phyloP scores from a whole-genome alignment of 2,329 filamentous ascomycete species.

The Phaeoacremonium minimum region DNA sequence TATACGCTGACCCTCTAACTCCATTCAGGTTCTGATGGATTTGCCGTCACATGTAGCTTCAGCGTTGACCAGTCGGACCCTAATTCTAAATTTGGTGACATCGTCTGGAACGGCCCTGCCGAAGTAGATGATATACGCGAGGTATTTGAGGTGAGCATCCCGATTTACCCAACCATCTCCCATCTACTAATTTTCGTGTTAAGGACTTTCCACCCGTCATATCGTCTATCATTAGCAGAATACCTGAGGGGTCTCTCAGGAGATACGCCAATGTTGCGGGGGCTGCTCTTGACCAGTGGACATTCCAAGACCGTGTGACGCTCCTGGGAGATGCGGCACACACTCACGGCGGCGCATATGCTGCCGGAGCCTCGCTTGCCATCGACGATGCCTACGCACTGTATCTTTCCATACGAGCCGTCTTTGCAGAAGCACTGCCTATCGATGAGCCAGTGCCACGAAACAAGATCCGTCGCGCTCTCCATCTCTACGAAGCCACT shows the following conservation, averaged over 20 bases:
- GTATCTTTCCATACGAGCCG: conserved; percentile 14
- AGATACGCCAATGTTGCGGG: conserved; percentile 15
- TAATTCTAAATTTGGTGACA: no score
- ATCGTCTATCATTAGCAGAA: conserved; percentile 6
- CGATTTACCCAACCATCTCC: no score
- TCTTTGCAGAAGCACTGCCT: background rate
- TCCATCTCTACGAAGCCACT: conserved; percentile 25
- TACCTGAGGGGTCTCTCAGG: conserved; percentile 3
- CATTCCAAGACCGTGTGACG: conserved; percentile 20
- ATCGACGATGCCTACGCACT: conserved; percentile 32
- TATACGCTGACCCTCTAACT: no score
- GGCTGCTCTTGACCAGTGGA: conserved; percentile 20
- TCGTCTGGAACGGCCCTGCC: no score
- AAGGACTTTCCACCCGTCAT: no score
- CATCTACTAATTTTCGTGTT: conserved; percentile 24
- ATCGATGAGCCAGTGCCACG: background rate
- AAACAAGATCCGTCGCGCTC: conserved; percentile 1
- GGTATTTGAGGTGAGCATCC: no score
- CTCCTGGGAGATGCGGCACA: conserved; percentile 31
- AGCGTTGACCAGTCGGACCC: no score
- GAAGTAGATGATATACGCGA: no score
- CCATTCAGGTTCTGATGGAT: no score
- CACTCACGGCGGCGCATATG: conserved; percentile 30
- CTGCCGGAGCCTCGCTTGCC: conserved; percentile 29
- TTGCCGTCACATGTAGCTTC: no score